phyloP scores from a whole-genome alignment of 257 asterid species.

The Solanum infundibuliforme region DNA sequence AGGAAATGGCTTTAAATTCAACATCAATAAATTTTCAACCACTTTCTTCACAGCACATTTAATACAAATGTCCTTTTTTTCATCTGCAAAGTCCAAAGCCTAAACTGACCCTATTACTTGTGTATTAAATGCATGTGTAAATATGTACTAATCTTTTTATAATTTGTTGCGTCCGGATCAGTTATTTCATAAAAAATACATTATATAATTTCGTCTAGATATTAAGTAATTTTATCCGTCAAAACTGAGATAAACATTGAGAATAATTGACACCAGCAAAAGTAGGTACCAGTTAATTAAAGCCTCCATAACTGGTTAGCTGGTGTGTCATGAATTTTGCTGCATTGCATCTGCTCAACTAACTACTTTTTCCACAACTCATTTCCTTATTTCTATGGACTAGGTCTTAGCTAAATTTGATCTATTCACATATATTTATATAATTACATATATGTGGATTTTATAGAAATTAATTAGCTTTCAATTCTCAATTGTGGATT shows the following conservation, averaged over 20 bases:
- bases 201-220: background rate
- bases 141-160: background rate
- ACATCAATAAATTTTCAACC: background rate
- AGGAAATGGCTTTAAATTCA: background rate
- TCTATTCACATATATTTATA: background rate
- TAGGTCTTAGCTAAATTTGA: background rate
- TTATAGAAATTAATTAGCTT: background rate
- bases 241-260: background rate
- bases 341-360: conserved; percentile 8
- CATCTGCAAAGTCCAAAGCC: background rate
- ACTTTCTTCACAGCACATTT: background rate
- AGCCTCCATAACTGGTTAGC: conserved; percentile 16
- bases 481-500: background rate
- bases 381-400: background rate
- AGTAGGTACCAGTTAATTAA: conserved; percentile 23
- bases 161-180: background rate
- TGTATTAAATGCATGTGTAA: background rate
- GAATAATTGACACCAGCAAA: conserved; percentile 5
- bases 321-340: conserved; percentile 18
- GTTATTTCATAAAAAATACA: background rate
- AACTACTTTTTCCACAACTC: background rate
- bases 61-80: background rate
- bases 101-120: background rate
- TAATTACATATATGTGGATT: background rate
- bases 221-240: background rate